Evolutionary conservation across 371 early-diverging fungal genomes (phyloP).

Genomic region (Paraphysoderma sedebokerense): DNA sequence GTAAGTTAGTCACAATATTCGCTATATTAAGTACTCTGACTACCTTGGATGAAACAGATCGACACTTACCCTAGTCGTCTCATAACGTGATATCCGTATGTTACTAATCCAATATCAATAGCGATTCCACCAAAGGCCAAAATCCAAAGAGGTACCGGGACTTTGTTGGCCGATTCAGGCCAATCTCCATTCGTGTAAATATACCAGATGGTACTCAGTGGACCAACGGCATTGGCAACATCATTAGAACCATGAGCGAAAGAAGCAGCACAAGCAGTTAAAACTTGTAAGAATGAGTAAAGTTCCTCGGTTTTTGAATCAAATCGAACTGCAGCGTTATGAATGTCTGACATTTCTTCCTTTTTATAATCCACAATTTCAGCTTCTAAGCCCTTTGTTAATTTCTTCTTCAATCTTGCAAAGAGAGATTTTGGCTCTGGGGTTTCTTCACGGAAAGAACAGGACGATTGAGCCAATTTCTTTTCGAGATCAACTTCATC

Average conservation of each 20-base stretch:
- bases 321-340: slow-evolving; percentile 40
- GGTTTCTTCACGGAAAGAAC: too few species aligned
- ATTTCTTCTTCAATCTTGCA: too few species aligned
- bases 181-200: slow-evolving; percentile 45
- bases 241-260: slow-evolving; percentile 86
- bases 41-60: too few species aligned
- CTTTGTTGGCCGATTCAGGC: slow-evolving; percentile 27
- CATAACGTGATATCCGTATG: slow-evolving; percentile 55
- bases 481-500: too few species aligned
- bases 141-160: slow-evolving; percentile 53
- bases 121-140: slow-evolving; percentile 59
- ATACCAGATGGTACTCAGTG: slow-evolving; percentile 46
- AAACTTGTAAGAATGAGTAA: slow-evolving; percentile 66
- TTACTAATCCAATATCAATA: slow-evolving; percentile 60
- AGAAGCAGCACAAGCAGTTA: slow-evolving; percentile 66
- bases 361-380: too few species aligned
- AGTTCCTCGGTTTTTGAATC: slow-evolving; percentile 65
- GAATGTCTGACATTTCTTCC: slow-evolving; percentile 25
- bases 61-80: slow-evolving; percentile 56
- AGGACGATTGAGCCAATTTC: too few species aligned
- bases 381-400: too few species aligned
- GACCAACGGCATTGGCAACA: slow-evolving; percentile 77
- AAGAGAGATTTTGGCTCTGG: too few species aligned
- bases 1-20: too few species aligned
- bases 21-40: too few species aligned